Base-by-base conservation (phyloP, 1,284 basidiomycete species). In the Porogramme epimiltina region DNA sequence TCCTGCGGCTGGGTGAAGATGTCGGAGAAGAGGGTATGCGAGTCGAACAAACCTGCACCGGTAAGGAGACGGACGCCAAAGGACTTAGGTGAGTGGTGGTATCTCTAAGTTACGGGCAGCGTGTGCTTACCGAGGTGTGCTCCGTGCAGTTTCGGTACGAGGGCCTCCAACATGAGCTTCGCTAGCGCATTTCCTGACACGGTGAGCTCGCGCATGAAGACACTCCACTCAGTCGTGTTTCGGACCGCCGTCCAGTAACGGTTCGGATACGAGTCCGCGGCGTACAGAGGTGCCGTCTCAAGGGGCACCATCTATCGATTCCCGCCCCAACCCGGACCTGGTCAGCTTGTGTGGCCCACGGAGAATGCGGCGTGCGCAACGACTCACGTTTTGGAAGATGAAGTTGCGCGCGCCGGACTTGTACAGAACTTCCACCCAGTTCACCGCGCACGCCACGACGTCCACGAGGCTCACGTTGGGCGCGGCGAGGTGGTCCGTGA, bases 301-400 rank as follows among this genome's bases (percentile, higher is more conserved):
- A 73, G 59, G 6, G 71, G 69, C 10, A 72, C 62, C 66, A 72
- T 70, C 69, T 72, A 40, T 20, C 18, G 3, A 44, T n/a, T n/a
- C n/a, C n/a, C 9, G 45, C 9, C 8, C 18, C 2, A 19, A 5
- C 8, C 5, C n/a, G n/a, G 9, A 16, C 5, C 5, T 16, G 5
- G 16, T 6, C 8, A 62, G n/a, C n/a, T n/a, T n/a, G n/a, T n/a
- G n/a, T n/a, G n/a, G n/a, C n/a, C n/a, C n/a, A n/a, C n/a, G n/a
- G n/a, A n/a, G n/a, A n/a, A n/a, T n/a, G n/a, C n/a, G n/a, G n/a
- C n/a, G n/a, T n/a, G n/a, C n/a, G n/a, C n/a, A n/a, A n/a, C n/a
- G n/a, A n/a, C 70, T 63, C 46, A 73, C 75, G 55, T 75, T 78
- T 58, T 75, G 73, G 62, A 76, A 70, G 47, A 76, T 58, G 52